phyloP scores from a whole-genome alignment of 352 stramenopile genomes.

The Phytopythium mirpurense region DNA sequence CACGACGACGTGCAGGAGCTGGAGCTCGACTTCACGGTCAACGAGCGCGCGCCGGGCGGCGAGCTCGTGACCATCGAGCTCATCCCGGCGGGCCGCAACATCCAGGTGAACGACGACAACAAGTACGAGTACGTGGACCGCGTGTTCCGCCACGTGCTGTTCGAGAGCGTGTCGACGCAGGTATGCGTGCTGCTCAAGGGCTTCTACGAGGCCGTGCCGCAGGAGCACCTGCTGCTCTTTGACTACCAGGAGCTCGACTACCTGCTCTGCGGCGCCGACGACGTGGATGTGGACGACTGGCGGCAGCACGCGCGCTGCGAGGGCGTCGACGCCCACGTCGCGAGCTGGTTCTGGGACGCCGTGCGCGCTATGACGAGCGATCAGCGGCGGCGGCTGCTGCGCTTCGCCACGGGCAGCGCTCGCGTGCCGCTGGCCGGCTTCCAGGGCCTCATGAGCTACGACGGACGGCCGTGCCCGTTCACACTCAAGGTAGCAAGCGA shows the following conservation, averaged over 20 bases:
- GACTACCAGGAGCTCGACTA: constrained; percentile 96
- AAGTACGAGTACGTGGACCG: constrained; percentile 92
- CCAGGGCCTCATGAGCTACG: constrained; percentile 62
- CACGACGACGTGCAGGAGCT: constrained; percentile 44
- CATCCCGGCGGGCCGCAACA: constrained; percentile 39
- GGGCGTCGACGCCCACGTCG: constrained; percentile 19
- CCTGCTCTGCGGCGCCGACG: constrained; percentile 91
- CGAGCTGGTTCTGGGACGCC: constrained; percentile 59
- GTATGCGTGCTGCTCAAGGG: constrained; percentile 89
- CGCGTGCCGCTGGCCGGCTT: constrained; percentile 75
- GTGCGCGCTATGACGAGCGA: constrained; percentile 86
- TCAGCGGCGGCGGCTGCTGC: constrained; percentile 60
- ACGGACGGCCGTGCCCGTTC: constrained; percentile 68
- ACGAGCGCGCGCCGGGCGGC: constrained; percentile 14
- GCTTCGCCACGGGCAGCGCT: constrained; percentile 78
- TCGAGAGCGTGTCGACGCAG: constrained; percentile 90
- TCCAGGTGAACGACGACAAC: constrained; percentile 95
- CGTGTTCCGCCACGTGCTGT: constrained; percentile 93
- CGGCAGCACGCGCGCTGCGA: constrained; percentile 58
- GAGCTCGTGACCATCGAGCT: constrained; percentile 38
- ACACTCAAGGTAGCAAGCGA: constrained; percentile 44
- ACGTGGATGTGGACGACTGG: constrained; percentile 95
- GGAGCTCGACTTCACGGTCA: constrained; percentile 59
- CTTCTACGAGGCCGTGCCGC: constrained; percentile 95
- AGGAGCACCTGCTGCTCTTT: constrained; percentile 92